Base-by-base conservation (phyloP, 139 green algal species). In the Nannochloris sp. region DNA sequence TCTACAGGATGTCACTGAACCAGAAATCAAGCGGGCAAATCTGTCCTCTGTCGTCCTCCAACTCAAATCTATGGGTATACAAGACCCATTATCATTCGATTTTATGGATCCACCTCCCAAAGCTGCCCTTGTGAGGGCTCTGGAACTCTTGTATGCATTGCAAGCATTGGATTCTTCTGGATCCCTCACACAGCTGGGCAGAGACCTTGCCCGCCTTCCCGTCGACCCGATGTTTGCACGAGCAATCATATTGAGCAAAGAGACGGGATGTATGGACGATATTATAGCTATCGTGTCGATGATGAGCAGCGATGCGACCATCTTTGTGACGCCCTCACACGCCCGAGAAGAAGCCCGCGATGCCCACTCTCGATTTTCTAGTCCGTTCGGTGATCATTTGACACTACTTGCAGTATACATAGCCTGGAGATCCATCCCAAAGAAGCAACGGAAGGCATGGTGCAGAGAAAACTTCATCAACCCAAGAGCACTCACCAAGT, bases 71-170 rank as follows among this genome's bases (percentile, higher is more conserved):
- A 71, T 97, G 44, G 91, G 91, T 3, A 79, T 97, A 0, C 78
- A 90, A 62, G 90, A 96, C 75, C 75, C 96, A 51, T 82, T 95
- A 72, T 68, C 67, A 6, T 98, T 98, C 79, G 82, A 91, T 50
- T 98, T 87, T 80, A 79, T 96, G 62, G 75, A 87, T n/a, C 81
- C 92, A 4, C 91, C 91, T 9, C 88, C 91, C 5, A 78, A 85
- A 29, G 79, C 91, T 61, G 76, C 87, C 36, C 82, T 96, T 69
- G 77, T 96, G 61, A 83, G 78, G 44, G 82, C 85, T 0, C 57
- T 93, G 57, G 82, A 93, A 74, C 71, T 88, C 59, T 71, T 94
- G 63, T 77, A 77, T 56, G 81, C 81, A 2, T 74, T 96, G 23
- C 83, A 86, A 0, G 90, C 90, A 0, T 72, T 96, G 44, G 84